Conservation (phyloP, 83 land plant species). For the Larix sibirica region DNA sequence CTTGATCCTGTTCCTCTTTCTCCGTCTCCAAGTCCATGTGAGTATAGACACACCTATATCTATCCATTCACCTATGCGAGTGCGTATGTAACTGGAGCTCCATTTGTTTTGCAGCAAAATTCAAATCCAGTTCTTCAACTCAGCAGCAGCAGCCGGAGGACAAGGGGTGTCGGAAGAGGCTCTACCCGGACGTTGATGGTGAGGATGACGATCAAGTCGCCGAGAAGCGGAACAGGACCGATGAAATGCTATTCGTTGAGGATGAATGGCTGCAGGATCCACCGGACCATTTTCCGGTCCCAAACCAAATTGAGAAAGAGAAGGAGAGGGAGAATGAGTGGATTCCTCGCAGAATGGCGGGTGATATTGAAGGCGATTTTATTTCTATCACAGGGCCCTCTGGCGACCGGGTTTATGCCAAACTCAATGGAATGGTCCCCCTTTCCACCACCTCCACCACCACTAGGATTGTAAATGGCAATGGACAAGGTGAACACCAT, state of each 20-base stretch:
- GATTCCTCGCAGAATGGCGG: conserved; percentile 45
- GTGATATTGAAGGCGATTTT: conserved; percentile 81
- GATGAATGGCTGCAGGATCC: background rate
- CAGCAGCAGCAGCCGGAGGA: background rate
- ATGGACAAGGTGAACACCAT: too few relatives aligned
- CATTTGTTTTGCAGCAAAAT: background rate
- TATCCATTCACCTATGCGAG: background rate
- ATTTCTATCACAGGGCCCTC: conserved; percentile 74
- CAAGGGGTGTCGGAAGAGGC: background rate
- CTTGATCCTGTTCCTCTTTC: conserved; percentile 16
- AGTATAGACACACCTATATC: background rate
- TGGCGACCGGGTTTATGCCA: conserved; percentile 88
- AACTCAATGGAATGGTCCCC: conserved; percentile 1
- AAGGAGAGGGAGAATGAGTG: background rate
- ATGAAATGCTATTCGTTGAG: background rate
- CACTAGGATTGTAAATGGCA: background rate
- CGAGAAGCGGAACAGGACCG: conserved; percentile 19
- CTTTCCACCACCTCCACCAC: background rate
- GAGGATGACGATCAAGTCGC: background rate
- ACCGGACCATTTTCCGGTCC: background rate
- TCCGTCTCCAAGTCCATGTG: conserved; percentile 1
- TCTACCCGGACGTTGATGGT: background rate
- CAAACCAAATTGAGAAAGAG: conserved; percentile 3
- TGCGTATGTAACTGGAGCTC: background rate
- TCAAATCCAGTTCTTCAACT: background rate